Conservation (phyloP, 768 basidiomycete species). For the Suillus decipiens region DNA sequence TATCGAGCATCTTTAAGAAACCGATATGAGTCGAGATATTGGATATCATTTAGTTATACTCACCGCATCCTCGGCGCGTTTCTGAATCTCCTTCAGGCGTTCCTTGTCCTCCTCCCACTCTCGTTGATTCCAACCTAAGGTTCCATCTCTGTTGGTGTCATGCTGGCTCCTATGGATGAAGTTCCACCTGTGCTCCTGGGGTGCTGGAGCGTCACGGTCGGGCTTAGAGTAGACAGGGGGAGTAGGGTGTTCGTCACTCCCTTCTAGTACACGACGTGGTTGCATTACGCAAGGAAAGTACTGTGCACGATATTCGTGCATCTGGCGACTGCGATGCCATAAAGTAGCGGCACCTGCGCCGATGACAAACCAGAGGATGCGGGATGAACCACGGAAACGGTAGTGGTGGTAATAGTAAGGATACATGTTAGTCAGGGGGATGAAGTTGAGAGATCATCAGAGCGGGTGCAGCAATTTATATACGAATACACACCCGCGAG, state of each 20-base stretch:
- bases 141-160: constrained; percentile 15
- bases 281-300: constrained; percentile 32
- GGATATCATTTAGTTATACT: constrained; percentile 16
- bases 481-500: constrained; percentile 2
- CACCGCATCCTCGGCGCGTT: constrained; percentile 54
- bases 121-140: constrained; percentile 28
- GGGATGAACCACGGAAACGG: constrained; percentile 46
- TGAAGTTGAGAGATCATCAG: background rate
- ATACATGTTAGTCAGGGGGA: constrained; percentile 21
- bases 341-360: constrained; percentile 48
- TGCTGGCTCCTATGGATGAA: constrained; percentile 11
- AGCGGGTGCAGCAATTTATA: background rate
- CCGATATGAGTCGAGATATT: background rate
- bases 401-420: constrained; percentile 22
- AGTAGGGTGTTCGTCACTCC: constrained; percentile 16
- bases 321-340: constrained; percentile 43
- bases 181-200: constrained; percentile 15
- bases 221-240: constrained; percentile 19
- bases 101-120: constrained; percentile 52
- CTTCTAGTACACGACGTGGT: constrained; percentile 18
- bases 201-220: background rate
- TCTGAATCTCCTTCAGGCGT: constrained; percentile 44
- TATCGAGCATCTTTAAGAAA: constrained; percentile 48
- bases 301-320: constrained; percentile 42
- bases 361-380: constrained; percentile 68